Conservation (phyloP, 345 rosid species). For the Syzygium aromaticum region DNA sequence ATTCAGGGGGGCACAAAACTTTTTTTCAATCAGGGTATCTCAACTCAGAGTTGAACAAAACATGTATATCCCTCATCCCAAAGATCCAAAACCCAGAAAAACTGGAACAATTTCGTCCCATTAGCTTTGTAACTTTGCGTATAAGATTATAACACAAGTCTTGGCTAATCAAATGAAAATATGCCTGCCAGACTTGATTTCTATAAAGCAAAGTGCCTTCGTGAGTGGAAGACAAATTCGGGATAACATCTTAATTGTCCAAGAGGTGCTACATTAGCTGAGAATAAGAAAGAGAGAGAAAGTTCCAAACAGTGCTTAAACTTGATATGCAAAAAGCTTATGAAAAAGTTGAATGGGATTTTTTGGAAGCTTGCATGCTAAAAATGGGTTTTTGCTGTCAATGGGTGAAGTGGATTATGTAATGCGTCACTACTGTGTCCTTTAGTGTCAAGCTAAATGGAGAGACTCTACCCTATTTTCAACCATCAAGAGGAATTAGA, state of each 20-base stretch:
- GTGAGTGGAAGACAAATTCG: background rate
- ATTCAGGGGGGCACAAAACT: background rate
- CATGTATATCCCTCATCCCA: background rate
- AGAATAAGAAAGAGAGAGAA: background rate
- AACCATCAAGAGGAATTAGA: background rate
- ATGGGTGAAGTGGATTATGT: background rate
- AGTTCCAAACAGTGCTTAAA: background rate
- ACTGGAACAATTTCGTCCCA: background rate
- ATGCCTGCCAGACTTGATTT: background rate
- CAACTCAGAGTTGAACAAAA: background rate
- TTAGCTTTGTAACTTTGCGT: background rate
- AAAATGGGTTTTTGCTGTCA: background rate
- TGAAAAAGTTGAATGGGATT: background rate
- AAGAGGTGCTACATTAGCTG: accelerated
- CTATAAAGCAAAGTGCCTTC: background rate
- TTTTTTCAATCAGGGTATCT: background rate
- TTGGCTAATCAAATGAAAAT: background rate
- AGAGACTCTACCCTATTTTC: background rate
- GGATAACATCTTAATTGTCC: no score
- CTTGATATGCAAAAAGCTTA: background rate
- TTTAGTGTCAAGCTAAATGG: background rate
- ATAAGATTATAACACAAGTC: background rate
- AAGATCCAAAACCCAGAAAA: background rate
- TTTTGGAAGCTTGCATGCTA: background rate
- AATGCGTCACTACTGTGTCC: background rate